Percentiles rank a stretch among this genome's conserved stretches.
Conservation (phyloP, 1,284 basidiomycete species). For the Lentinus polychrous region DNA sequence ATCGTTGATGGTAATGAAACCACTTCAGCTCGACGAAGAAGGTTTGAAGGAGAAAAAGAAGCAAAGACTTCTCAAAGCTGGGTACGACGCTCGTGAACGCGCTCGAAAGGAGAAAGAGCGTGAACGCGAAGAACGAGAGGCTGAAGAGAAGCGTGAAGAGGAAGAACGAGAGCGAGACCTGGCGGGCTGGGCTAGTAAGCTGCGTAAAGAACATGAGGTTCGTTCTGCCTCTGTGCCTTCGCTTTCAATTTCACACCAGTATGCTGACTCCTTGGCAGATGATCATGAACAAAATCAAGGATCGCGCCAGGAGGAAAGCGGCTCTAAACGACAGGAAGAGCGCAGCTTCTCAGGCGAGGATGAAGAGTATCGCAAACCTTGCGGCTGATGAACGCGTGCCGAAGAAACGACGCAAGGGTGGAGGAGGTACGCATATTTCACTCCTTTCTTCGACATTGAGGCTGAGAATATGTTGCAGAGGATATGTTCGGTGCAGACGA, state of each 20-base stretch:
- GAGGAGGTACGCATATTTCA: conserved; percentile 48
- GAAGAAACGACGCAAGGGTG: conserved; percentile 76
- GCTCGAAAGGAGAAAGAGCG: conserved; percentile 85
- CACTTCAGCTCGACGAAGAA: conserved; percentile 80
- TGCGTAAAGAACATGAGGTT: conserved; percentile 78
- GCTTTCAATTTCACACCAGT: neutral
- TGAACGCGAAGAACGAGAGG: conserved; percentile 71
- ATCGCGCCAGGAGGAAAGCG: conserved; percentile 74
- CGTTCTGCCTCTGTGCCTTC: conserved; percentile 15
- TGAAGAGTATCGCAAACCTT: conserved; percentile 94
- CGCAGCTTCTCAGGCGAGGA: conserved; percentile 90
- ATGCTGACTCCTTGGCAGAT: conserved; percentile 35
- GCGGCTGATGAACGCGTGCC: conserved; percentile 77
- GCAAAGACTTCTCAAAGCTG: conserved; percentile 91
- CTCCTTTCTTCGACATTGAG: neutral
- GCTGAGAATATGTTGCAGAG: conserved; percentile 41
- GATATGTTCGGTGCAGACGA: conserved; percentile 95
- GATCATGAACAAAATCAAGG: conserved; percentile 82
- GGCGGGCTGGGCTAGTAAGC: conserved; percentile 62
- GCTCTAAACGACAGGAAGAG: conserved; percentile 89
- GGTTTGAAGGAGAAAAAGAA: conserved; percentile 91
- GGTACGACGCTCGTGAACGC: conserved; percentile 87
- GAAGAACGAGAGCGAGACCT: conserved; percentile 73
- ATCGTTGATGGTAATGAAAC: neutral
- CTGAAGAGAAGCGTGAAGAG: conserved; percentile 69